phyloP scores from a whole-genome alignment of 2,329 filamentous ascomycete genomes.

The Simplicillium sp. region DNA sequence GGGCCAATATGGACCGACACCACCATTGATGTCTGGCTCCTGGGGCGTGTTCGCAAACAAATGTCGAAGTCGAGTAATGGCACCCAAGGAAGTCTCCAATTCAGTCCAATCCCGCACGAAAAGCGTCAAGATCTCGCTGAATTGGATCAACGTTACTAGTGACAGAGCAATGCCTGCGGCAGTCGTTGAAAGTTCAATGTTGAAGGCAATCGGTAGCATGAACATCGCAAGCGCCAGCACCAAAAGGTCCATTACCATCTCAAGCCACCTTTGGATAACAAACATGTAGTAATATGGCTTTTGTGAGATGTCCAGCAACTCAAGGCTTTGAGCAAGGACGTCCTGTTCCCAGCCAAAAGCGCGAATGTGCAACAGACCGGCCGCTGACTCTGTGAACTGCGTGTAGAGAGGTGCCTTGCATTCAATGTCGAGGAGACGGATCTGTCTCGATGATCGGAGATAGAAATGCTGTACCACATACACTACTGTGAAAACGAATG shows the following conservation, averaged over 20 bases:
- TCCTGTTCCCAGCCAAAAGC: slow-evolving; percentile 13
- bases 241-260: slow-evolving; percentile 31
- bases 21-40: too few species aligned
- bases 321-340: slow-evolving; percentile 31
- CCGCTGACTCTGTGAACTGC: slow-evolving; percentile 24
- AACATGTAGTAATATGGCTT: slow-evolving; percentile 24
- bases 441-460: slow-evolving; percentile 42
- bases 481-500: slow-evolving; percentile 14
- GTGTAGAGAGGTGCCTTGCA: slow-evolving; percentile 34
- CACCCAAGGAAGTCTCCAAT: not conserved
- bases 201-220: slow-evolving; percentile 22
- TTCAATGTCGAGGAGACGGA: slow-evolving; percentile 44
- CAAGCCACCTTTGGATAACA: slow-evolving; percentile 35
- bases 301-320: slow-evolving; percentile 23
- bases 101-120: not conserved
- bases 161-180: not conserved
- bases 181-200: not conserved
- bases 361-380: slow-evolving; percentile 14
- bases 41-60: not conserved
- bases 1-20: not conserved
- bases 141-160: not conserved
- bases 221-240: slow-evolving; percentile 19
- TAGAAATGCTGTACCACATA: slow-evolving; percentile 12
- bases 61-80: not conserved
- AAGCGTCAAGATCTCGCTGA: not conserved